phyloP scores from a whole-genome alignment of 2,329 filamentous ascomycete species.

The Stenocarpella maydis region DNA sequence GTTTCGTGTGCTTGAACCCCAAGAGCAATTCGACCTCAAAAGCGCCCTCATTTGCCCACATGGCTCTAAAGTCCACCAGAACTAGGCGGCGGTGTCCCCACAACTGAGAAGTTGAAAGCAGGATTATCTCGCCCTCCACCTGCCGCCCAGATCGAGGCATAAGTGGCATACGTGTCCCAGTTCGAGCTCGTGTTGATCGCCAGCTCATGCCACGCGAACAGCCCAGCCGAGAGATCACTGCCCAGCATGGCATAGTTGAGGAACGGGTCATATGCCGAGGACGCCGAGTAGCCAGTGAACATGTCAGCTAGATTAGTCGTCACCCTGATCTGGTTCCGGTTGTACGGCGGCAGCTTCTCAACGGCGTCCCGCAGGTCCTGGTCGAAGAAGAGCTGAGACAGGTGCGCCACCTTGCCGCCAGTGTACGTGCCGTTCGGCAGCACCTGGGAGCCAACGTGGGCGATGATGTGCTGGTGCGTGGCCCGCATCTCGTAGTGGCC shows the following conservation, averaged over 20 bases:
- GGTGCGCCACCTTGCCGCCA: slow-evolving; percentile 41
- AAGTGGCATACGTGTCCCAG: slow-evolving; percentile 16
- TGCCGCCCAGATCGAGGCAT: slow-evolving; percentile 20
- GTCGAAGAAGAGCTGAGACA: slow-evolving; percentile 53
- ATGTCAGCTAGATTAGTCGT: slow-evolving; percentile 43
- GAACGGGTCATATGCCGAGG: slow-evolving; percentile 54
- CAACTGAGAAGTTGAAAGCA: slow-evolving; percentile 9
- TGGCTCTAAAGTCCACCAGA: background rate
- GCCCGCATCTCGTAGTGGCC: slow-evolving; percentile 52
- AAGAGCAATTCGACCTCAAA: no score
- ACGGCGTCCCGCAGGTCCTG: slow-evolving; percentile 47
- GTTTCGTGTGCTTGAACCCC: background rate
- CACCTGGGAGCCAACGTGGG: slow-evolving; percentile 46
- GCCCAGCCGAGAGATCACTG: background rate
- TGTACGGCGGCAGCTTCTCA: slow-evolving; percentile 49
- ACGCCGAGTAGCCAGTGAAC: slow-evolving; percentile 44
- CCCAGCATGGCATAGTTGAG: slow-evolving; percentile 51
- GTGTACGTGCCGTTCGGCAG: slow-evolving; percentile 49
- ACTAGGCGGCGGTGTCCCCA: background rate
- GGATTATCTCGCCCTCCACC: slow-evolving; percentile 15
- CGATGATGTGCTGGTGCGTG: slow-evolving; percentile 54
- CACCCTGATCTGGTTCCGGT: slow-evolving; percentile 44
- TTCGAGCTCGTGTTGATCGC: slow-evolving; percentile 21
- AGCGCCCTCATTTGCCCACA: background rate
- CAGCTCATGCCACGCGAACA: slow-evolving; percentile 22